Base-by-base conservation (phyloP, 306 rosid species). In the Quercus variabilis region DNA sequence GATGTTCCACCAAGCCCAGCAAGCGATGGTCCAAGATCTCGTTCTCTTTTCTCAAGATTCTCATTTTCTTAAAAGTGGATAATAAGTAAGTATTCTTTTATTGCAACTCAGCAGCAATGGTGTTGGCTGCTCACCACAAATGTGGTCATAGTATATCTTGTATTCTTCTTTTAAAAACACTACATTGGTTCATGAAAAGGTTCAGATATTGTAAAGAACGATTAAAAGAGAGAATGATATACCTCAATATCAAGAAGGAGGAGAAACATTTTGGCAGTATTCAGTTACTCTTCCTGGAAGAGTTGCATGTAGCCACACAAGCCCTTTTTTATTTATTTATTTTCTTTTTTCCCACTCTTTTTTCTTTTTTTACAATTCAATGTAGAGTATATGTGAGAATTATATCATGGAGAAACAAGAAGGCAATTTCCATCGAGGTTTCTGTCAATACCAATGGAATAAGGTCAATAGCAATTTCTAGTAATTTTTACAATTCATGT, bases 11-110 rank as follows among this genome's bases (percentile, higher is more conserved):
- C 90, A 9, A 90, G 77, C 84, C 91, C 97, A 18, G 86, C 88
- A 13, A 84, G 71, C 35, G 99, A 96, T 14, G 67, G 92, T 67
- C 71, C 96, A 17, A 94, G 91, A 81, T 78, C 98, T 77, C 80
- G 69, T 23, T 93, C 98, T 30, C 96, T 93, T 68, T 96, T 96
- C 89, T 93, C 99, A 76, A 90, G 97, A 87, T 93, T 96, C 85
- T 71, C 99, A 46, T 93, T 96, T 86, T 35, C 96, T 23, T 96
- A 74, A 82, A 68, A 21, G 63, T 56, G 55, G 51, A 79, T 70
- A 75, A 76, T 77, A 76, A 71, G 79, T 71, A 30, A 65, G 30
- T 71, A 70, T 80, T 83, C n/a, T 71, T 76, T 79, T 21, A 62
- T 75, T 68, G 76, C 79, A 31, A 71, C 73, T 73, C 90, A 77